phyloP scores from a whole-genome alignment of 2,329 filamentous ascomycete species.

The Fusarium sarcochroum region DNA sequence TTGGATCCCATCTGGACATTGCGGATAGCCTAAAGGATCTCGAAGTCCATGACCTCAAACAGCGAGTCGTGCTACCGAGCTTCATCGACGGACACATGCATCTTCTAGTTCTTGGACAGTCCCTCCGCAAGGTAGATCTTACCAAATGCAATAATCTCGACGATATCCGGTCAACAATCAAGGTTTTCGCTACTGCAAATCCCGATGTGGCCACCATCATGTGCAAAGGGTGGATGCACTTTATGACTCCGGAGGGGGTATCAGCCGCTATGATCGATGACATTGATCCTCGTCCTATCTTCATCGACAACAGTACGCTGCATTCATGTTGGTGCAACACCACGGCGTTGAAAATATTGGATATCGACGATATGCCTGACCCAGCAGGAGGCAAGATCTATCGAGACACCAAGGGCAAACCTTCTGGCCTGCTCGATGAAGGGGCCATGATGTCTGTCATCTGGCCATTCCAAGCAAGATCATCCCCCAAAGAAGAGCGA shows the following conservation, averaged over 20 bases:
- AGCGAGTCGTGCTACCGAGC: slow-evolving; percentile 62
- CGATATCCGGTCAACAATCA: slow-evolving; percentile 63
- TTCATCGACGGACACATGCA: slow-evolving; percentile 72
- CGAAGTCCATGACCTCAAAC: slow-evolving; percentile 44
- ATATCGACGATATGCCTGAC: slow-evolving; percentile 59
- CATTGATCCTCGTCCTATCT: slow-evolving; percentile 67
- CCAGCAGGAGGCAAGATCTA: slow-evolving; percentile 67
- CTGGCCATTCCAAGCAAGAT: slow-evolving; percentile 65
- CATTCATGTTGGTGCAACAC: slow-evolving; percentile 70
- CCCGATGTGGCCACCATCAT: slow-evolving; percentile 63
- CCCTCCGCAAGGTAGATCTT: slow-evolving; percentile 64
- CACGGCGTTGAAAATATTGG: slow-evolving; percentile 63
- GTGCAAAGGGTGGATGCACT: slow-evolving; percentile 69
- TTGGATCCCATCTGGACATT: slow-evolving; percentile 48
- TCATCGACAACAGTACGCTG: slow-evolving; percentile 68
- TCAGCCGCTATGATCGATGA: slow-evolving; percentile 62
- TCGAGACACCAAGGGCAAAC: slow-evolving; percentile 60
- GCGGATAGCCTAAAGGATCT: fast-evolving
- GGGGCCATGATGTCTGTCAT: slow-evolving; percentile 18
- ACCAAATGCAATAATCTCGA: slow-evolving; percentile 61
- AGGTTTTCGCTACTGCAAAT: slow-evolving; percentile 59
- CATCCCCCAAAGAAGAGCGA: slow-evolving; percentile 60
- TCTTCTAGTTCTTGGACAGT: slow-evolving; percentile 66
- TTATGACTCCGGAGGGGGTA: slow-evolving; percentile 59
- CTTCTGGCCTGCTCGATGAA: slow-evolving; percentile 65